Percentiles rank a stretch among this genome's conserved stretches.
phyloP scores from a whole-genome alignment of 2,329 filamentous ascomycete genomes.

The Pyricularia pennisetigena region DNA sequence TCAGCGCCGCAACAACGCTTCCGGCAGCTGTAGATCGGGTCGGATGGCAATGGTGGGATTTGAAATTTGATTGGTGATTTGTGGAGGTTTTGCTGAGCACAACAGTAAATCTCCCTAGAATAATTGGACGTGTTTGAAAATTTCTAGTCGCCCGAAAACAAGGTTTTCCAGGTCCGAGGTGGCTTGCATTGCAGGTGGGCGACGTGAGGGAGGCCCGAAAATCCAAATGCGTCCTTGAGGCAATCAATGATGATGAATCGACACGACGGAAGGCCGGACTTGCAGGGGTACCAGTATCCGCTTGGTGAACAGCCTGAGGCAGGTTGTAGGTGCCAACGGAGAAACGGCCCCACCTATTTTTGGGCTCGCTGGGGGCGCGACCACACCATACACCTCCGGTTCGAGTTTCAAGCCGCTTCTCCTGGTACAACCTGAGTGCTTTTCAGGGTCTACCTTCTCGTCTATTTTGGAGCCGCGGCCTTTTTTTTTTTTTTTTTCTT shows the following conservation, averaged over 20 bases:
- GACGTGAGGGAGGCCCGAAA: neutral
- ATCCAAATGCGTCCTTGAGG: neutral
- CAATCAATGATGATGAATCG: neutral
- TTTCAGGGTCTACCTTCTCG: neutral
- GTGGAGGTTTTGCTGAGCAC: neutral
- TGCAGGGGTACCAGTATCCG: neutral
- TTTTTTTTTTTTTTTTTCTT: neutral
- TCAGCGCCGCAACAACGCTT: neutral
- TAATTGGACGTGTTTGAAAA: neutral
- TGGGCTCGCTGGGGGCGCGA: neutral
- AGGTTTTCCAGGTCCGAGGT: neutral
- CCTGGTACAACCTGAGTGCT: neutral
- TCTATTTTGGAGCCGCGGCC: neutral
- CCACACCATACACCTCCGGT: neutral
- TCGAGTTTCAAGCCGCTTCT: conserved; percentile 2
- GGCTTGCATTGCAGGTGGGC: neutral
- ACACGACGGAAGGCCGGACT: neutral
- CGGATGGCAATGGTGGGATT: neutral
- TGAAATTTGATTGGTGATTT: neutral
- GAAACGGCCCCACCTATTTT: neutral
- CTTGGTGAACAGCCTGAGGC: neutral
- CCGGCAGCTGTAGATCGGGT: neutral
- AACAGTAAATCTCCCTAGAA: neutral
- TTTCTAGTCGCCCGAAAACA: neutral
- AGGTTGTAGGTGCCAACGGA: neutral